These are phyloP conservation scores for Ophiocordyceps camponoti-saundersi DNA, from an alignment of 2,329 filamentous ascomycete species.

Conservation along the genomic window DNA sequence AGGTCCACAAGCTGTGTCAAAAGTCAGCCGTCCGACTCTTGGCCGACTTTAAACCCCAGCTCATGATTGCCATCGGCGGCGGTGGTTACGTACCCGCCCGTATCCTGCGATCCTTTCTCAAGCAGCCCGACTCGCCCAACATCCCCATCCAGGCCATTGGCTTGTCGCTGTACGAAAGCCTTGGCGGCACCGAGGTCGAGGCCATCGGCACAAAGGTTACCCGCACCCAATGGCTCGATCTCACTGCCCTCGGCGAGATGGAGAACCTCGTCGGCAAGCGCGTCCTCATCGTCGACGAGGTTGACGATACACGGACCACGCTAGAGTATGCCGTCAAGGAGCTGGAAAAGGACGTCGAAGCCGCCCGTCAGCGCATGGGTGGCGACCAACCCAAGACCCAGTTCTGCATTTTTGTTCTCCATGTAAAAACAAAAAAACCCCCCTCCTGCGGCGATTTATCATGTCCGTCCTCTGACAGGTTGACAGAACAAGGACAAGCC, in stretches of 20 bases:
- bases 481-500: conserved; percentile 83
- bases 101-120: conserved; percentile 95
- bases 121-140: conserved; percentile 70
- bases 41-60: conserved; percentile 71
- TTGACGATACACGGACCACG: conserved; percentile 88
- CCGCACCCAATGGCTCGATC: conserved; percentile 93
- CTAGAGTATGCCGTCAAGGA: conserved; percentile 88
- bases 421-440: conserved; percentile 34
- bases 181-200: conserved; percentile 46
- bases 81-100: conserved; percentile 94
- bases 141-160: conserved; percentile 99
- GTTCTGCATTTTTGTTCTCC: conserved; percentile 90
- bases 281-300: conserved; percentile 85
- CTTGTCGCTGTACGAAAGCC: conserved; percentile 86
- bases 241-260: conserved; percentile 69
- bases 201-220: conserved; percentile 83
- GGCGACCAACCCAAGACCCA: conserved; percentile 51
- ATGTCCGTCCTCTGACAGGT: conserved; percentile 1
- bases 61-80: conserved; percentile 97
- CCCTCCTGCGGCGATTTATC: conserved; percentile 7
- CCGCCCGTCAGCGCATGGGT: conserved; percentile 57
- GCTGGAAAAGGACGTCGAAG: conserved; percentile 84
- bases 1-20: conserved; percentile 98
- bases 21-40: conserved; percentile 68
- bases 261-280: conserved; percentile 80